Percentiles rank a stretch among this genome's conserved stretches.
Evolutionary conservation across 495 filamentous ascomycete species (phyloP).

Genomic region (Penicillium desertorum): DNA sequence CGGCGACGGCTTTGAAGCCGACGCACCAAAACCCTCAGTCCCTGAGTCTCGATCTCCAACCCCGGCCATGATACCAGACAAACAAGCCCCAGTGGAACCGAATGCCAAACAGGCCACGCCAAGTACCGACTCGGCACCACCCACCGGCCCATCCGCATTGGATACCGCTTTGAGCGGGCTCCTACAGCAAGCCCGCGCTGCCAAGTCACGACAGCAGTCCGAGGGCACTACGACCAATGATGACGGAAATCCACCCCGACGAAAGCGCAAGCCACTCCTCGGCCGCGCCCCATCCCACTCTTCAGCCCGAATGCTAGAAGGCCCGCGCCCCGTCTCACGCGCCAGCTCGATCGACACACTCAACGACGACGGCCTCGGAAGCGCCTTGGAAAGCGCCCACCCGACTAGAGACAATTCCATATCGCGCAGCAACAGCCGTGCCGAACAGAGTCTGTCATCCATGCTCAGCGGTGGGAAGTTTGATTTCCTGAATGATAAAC

Average conservation of each 20-base stretch:
- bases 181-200: conserved; percentile 44
- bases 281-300: conserved; percentile 49
- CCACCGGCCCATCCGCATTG: conserved; percentile 31
- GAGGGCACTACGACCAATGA: conserved; percentile 22
- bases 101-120: conserved; percentile 21
- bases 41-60: conserved; percentile 34
- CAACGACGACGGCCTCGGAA: conserved; percentile 55
- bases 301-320: conserved; percentile 29
- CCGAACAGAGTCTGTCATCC: conserved; percentile 35
- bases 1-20: conserved; percentile 27
- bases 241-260: conserved; percentile 16
- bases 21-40: conserved; percentile 28
- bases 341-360: conserved; percentile 56
- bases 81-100: conserved; percentile 7
- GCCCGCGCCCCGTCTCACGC: conserved; percentile 33
- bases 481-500: conserved; percentile 31
- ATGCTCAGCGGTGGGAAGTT: conserved; percentile 36
- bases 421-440: conserved; percentile 26
- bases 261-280: conserved; percentile 46
- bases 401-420: conserved; percentile 32
- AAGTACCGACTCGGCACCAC: conserved; percentile 14
- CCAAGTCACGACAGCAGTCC: conserved; percentile 30
- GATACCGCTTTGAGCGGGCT: conserved; percentile 42
- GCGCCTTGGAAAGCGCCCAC: conserved; percentile 40
- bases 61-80: conserved; percentile 16